Conservation (phyloP, 2,329 filamentous ascomycete genomes). For the Ophiostoma ulmi region DNA sequence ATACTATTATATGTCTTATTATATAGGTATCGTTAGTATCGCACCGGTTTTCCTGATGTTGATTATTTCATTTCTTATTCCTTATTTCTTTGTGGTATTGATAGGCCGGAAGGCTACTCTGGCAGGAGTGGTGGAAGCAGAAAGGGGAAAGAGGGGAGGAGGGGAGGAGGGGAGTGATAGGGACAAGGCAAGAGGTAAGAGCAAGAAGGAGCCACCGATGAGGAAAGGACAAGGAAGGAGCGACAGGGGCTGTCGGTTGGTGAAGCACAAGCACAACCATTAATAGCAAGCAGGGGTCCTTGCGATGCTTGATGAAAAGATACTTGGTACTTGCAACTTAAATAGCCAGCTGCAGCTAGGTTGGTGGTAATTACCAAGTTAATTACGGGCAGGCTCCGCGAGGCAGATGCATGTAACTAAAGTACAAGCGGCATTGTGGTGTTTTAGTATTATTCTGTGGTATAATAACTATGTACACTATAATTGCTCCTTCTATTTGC, state of each 20-base stretch:
- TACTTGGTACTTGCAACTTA: neutral
- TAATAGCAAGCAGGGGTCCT: constrained; percentile 11
- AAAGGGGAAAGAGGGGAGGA: constrained; percentile 17
- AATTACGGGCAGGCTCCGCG: constrained; percentile 10
- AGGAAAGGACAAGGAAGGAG: constrained; percentile 12
- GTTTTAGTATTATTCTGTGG: neutral
- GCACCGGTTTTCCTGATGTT: neutral
- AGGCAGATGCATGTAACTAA: neutral
- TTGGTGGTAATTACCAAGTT: neutral
- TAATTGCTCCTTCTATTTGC: constrained; percentile 4
- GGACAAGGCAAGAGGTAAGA: neutral
- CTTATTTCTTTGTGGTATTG: neutral
- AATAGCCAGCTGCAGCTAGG: neutral
- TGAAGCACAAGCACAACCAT: constrained; percentile 17
- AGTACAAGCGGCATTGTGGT: neutral
- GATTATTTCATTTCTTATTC: neutral
- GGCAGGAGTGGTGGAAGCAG: constrained; percentile 4
- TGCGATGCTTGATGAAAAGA: neutral
- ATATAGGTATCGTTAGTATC: neutral
- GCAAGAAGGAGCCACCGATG: constrained; percentile 10
- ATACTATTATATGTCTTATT: neutral
- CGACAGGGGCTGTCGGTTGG: constrained; percentile 18
- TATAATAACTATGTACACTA: neutral
- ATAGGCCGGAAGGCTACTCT: neutral
- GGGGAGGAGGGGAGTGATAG: constrained; percentile 10